These are phyloP conservation scores for Dillenia turbinata DNA, from an alignment of 164 flowering plant species.

Conservation along the genomic window DNA sequence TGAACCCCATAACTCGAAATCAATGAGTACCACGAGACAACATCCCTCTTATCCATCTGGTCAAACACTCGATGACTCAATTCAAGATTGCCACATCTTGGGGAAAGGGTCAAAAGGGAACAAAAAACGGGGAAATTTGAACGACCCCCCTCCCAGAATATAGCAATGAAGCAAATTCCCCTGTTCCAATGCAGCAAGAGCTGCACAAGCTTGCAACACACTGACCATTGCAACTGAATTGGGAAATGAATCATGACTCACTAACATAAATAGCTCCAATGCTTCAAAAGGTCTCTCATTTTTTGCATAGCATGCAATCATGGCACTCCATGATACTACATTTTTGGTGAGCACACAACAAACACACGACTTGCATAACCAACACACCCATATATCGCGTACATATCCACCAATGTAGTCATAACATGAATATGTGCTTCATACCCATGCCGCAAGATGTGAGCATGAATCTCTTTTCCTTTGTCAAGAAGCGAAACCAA, in stretches of 20 bases:
- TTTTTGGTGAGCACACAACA: slow-evolving; percentile 48
- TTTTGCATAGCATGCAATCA: slow-evolving; percentile 77
- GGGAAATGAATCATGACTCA: slow-evolving; percentile 31
- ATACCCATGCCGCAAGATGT: slow-evolving; percentile 59
- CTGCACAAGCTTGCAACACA: slow-evolving; percentile 84
- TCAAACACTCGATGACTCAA: slow-evolving; percentile 47
- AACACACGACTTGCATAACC: slow-evolving; percentile 54
- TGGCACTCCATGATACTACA: slow-evolving; percentile 91
- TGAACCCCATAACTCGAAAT: slow-evolving; percentile 64
- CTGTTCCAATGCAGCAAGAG: slow-evolving; percentile 63
- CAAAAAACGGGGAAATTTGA: slow-evolving; percentile 54
- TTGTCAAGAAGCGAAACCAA: slow-evolving; percentile 21
- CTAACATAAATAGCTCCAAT: slow-evolving; percentile 52
- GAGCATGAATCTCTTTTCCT: slow-evolving; percentile 78
- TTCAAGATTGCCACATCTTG: slow-evolving; percentile 64
- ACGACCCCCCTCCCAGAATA: slow-evolving; percentile 67
- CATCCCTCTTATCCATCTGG: slow-evolving; percentile 47
- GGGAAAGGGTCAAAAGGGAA: slow-evolving; percentile 68
- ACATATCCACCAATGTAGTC: slow-evolving; percentile 84
- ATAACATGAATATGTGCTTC: slow-evolving; percentile 51
- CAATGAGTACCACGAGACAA: slow-evolving; percentile 70
- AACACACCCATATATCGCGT: slow-evolving; percentile 65
- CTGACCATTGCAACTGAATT: slow-evolving; percentile 88
- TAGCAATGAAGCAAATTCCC: slow-evolving; percentile 71
- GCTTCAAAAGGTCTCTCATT: slow-evolving; percentile 70